Conservation (phyloP, 73 alveolate genomes). For the Diophrys appendiculata region DNA sequence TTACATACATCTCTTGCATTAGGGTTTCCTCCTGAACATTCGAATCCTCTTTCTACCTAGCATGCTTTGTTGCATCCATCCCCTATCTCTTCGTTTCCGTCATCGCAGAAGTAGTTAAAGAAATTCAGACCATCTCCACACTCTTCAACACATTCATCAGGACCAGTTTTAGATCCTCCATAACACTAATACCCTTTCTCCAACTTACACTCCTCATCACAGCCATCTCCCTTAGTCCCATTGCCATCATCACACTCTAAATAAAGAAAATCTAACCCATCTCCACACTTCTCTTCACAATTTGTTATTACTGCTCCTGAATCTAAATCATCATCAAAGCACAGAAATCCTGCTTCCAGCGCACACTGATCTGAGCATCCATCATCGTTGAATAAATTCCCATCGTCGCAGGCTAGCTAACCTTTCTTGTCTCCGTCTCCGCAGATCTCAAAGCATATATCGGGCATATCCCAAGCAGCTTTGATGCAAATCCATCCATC, state of each 20-base stretch:
- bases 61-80: slow-evolving; percentile 42
- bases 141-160: slow-evolving; percentile 12
- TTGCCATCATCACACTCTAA: slow-evolving; percentile 55
- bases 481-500: slow-evolving; percentile 13
- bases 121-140: slow-evolving; percentile 9
- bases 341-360: slow-evolving; percentile 4
- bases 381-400: slow-evolving; percentile 18
- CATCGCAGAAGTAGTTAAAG: slow-evolving; percentile 30
- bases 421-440: slow-evolving; percentile 28
- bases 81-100: slow-evolving; percentile 18
- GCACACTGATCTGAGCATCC: slow-evolving; percentile 10
- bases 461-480: slow-evolving; percentile 12
- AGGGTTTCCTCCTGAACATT: slow-evolving; percentile 22
- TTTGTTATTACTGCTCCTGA: slow-evolving; percentile 18
- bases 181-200: slow-evolving; percentile 32
- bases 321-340: slow-evolving; percentile 19
- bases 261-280: slow-evolving; percentile 17
- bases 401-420: slow-evolving; percentile 16
- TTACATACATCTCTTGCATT: slow-evolving; percentile 44
- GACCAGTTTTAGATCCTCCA: slow-evolving; percentile 8
- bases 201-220: slow-evolving; percentile 17
- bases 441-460: slow-evolving; percentile 24
- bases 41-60: slow-evolving; percentile 24
- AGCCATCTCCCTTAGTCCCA: slow-evolving; percentile 34
- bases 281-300: slow-evolving; percentile 57